phyloP scores from a whole-genome alignment of 2,329 filamentous ascomycete genomes.

The Xylariaceae sp. region DNA sequence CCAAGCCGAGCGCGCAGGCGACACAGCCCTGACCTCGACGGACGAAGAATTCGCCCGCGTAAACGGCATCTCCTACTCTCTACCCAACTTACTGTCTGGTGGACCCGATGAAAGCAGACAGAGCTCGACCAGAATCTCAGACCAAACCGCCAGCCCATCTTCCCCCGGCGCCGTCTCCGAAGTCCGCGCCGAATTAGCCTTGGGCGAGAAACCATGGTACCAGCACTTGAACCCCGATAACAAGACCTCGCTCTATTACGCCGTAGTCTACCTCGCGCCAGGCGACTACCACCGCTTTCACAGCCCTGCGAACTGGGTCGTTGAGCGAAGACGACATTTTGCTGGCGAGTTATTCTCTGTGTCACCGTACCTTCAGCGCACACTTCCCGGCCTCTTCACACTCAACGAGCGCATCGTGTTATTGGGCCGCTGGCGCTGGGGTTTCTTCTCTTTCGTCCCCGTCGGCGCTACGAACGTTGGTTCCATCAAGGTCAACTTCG shows the following conservation, averaged over 20 bases:
- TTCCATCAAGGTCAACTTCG: constrained; percentile 95
- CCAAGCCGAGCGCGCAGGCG: constrained; percentile 35
- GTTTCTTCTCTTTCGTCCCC: constrained; percentile 94
- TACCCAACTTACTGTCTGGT: constrained; percentile 85
- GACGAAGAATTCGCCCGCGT: constrained; percentile 92
- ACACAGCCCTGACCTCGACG: constrained; percentile 66
- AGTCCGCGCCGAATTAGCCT: constrained; percentile 78
- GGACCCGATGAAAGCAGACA: constrained; percentile 41
- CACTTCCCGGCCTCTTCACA: constrained; percentile 89
- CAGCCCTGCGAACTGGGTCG: constrained; percentile 91
- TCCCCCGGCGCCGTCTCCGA: constrained; percentile 69
- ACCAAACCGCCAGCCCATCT: constrained; percentile 68
- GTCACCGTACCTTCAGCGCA: constrained; percentile 89
- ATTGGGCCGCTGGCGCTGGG: constrained; percentile 90
- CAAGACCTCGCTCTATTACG: constrained; percentile 80
- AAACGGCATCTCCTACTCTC: constrained; percentile 92
- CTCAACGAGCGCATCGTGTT: constrained; percentile 94
- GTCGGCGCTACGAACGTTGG: constrained; percentile 97
- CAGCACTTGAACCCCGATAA: constrained; percentile 58
- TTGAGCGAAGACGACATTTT: constrained; percentile 91
- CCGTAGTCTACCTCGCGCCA: constrained; percentile 90
- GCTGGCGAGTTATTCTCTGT: constrained; percentile 94
- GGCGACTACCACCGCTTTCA: constrained; percentile 99
- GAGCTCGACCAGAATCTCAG: constrained; percentile 49
- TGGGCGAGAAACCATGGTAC: constrained; percentile 68